Conservation (phyloP, 768 basidiomycete genomes). For the Tylopilus vinaceipallidus region DNA sequence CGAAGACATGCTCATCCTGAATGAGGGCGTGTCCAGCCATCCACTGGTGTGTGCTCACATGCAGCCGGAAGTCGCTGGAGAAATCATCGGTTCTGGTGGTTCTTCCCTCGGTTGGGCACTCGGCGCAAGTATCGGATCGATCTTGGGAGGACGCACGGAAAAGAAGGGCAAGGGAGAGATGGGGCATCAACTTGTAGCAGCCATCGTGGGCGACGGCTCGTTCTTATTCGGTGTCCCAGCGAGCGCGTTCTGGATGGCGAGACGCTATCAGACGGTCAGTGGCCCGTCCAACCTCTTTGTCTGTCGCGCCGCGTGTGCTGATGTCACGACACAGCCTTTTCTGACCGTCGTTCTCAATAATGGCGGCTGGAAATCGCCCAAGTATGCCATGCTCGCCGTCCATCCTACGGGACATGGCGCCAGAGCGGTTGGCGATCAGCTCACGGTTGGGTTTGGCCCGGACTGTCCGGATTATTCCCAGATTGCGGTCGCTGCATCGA, state of each 20-base stretch:
- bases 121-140: constrained; percentile 61
- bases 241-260: constrained; percentile 72
- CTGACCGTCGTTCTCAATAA: constrained; percentile 71
- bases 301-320: neutral
- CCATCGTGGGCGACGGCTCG: constrained; percentile 68
- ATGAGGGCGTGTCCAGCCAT: constrained; percentile 63
- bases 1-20: constrained; percentile 48
- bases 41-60: constrained; percentile 57
- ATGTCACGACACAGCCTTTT: constrained; percentile 50
- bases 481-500: constrained; percentile 66
- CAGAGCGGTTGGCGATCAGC: constrained; percentile 40
- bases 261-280: constrained; percentile 61
- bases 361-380: constrained; percentile 68
- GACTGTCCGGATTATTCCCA: constrained; percentile 56
- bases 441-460: constrained; percentile 67
- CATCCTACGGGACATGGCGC: constrained; percentile 59
- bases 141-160: constrained; percentile 40
- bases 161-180: constrained; percentile 20
- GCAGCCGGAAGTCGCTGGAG: constrained; percentile 48
- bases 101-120: constrained; percentile 69
- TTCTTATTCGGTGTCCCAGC: constrained; percentile 67
- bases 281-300: too few species aligned
- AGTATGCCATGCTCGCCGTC: constrained; percentile 60
- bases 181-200: constrained; percentile 50
- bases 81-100: constrained; percentile 56